Conservation (phyloP, 225 moss, liverwort and hornwort genomes). For the Anthoceros angustus region DNA sequence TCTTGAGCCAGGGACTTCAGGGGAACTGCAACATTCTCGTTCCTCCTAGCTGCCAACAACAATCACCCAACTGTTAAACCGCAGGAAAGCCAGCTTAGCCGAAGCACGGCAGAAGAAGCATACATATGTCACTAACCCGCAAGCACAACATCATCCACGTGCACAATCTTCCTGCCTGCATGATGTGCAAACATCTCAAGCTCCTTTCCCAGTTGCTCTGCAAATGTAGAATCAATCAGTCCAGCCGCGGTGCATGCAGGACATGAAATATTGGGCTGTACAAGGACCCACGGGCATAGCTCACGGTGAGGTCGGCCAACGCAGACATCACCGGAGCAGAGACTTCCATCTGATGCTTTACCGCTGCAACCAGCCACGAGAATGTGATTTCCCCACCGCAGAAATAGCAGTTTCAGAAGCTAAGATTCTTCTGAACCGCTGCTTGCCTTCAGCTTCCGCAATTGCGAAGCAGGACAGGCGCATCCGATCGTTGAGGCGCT, state of each 20-base stretch:
- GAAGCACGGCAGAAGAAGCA: not conserved
- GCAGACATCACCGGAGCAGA: not conserved
- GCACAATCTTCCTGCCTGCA: slow-evolving; percentile 1
- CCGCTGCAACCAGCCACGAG: not conserved
- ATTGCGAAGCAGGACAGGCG: not conserved
- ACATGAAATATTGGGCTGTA: not conserved
- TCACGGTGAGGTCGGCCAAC: not conserved
- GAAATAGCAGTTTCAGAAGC: not conserved
- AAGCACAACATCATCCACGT: not conserved
- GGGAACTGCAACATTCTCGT: not conserved
- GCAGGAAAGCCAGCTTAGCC: too few species aligned
- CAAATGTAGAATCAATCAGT: not conserved
- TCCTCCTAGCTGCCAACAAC: slow-evolving; percentile 1
- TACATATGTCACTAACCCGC: not conserved
- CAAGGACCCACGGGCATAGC: not conserved
- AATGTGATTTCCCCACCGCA: not conserved
- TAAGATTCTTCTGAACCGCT: not conserved
- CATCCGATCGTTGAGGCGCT: not conserved
- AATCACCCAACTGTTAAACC: not conserved
- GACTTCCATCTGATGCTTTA: not conserved
- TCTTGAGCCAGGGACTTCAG: not conserved
- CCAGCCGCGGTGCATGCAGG: not conserved
- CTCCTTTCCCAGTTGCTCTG: slow-evolving; percentile 1
- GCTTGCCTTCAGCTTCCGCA: not conserved
- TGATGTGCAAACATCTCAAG: slow-evolving; percentile 2